Percentiles rank a stretch among this genome's conserved stretches.
Evolutionary conservation across 371 early-diverging fungal genomes (phyloP).

Genomic region (Lichtheimia corymbifera): DNA sequence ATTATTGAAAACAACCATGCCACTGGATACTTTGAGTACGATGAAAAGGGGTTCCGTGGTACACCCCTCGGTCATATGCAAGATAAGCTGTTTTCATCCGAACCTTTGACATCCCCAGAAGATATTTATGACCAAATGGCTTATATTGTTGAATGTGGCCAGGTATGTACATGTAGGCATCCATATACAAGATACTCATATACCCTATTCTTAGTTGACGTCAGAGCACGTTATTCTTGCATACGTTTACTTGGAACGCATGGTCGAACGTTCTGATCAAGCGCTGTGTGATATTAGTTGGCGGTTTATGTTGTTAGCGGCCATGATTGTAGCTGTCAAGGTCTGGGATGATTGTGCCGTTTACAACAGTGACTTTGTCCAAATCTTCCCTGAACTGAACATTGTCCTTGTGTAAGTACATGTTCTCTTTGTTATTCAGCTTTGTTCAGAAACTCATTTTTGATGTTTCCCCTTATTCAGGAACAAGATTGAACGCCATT

Average conservation of each 20-base stretch:
- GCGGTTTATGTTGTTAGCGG: constrained; percentile 72
- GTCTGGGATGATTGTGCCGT: constrained; percentile 91
- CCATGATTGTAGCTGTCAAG: constrained; percentile 72
- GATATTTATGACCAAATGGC: constrained; percentile 43
- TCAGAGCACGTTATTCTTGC: constrained; percentile 77
- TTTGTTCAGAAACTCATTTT: not conserved
- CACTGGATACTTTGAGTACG: constrained; percentile 24
- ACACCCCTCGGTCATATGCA: constrained; percentile 16
- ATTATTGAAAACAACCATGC: constrained; percentile 38
- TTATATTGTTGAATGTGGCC: constrained; percentile 56
- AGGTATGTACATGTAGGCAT: constrained; percentile 33
- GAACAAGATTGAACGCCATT: constrained; percentile 57
- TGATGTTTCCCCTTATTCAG: not conserved
- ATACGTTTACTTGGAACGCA: constrained; percentile 71
- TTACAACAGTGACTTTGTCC: constrained; percentile 82
- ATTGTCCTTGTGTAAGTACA: constrained; percentile 27
- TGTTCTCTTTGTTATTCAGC: not conserved
- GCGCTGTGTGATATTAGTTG: constrained; percentile 71
- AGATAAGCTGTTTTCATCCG: constrained; percentile 7
- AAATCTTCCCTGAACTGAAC: constrained; percentile 68
- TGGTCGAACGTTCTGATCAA: constrained; percentile 63
- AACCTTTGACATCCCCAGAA: constrained; percentile 33
- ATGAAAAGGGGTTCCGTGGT: constrained; percentile 23
- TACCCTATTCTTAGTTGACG: constrained; percentile 37
- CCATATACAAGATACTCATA: too few relatives aligned